A percentile compares a stretch with the other conserved stretches of the same genome.
These are phyloP conservation scores for Arthrinium phaeospermum DNA, from an alignment of 2,329 filamentous ascomycete species.

Conservation along the genomic window DNA sequence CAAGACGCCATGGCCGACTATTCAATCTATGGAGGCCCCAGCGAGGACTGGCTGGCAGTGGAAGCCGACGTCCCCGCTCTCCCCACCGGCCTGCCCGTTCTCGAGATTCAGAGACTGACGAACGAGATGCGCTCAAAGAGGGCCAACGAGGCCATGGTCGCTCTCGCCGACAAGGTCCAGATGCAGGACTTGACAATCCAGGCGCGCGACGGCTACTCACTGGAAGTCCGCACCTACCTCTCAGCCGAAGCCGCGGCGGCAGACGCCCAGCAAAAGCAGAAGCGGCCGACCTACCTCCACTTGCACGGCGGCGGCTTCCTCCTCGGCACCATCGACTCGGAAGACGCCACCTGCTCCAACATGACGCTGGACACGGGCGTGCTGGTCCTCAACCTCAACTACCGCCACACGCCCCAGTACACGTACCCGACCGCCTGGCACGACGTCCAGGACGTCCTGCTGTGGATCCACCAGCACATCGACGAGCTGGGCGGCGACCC, in stretches of 20 bases:
- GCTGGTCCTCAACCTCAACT: slow-evolving; percentile 61
- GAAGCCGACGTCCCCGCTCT: slow-evolving; percentile 40
- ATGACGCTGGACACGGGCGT: slow-evolving; percentile 49
- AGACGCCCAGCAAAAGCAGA: slow-evolving; percentile 41
- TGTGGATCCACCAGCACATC: slow-evolving; percentile 57
- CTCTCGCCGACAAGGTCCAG: slow-evolving; percentile 34
- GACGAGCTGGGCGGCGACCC: slow-evolving; percentile 45
- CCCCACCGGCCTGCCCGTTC: slow-evolving; percentile 29
- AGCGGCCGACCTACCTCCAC: slow-evolving; percentile 48
- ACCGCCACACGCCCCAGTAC: slow-evolving; percentile 63
- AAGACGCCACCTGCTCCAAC: slow-evolving; percentile 57
- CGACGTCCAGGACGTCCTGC: slow-evolving; percentile 59
- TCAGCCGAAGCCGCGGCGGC: slow-evolving; percentile 39
- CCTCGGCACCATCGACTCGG: slow-evolving; percentile 57
- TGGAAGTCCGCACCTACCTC: slow-evolving; percentile 55
- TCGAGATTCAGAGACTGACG: slow-evolving; percentile 30
- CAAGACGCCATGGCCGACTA: not conserved
- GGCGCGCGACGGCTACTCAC: slow-evolving; percentile 49
- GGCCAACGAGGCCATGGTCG: slow-evolving; percentile 38
- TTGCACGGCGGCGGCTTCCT: slow-evolving; percentile 63
- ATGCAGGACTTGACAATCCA: slow-evolving; percentile 45
- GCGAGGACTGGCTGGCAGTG: slow-evolving; percentile 50
- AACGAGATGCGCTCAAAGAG: slow-evolving; percentile 42
- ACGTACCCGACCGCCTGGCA: slow-evolving; percentile 57
- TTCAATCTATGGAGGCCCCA: slow-evolving; percentile 44